These are phyloP conservation scores for Microstegium vimineum DNA, from an alignment of 176 grass and related monocot species.

Conservation along the genomic window DNA sequence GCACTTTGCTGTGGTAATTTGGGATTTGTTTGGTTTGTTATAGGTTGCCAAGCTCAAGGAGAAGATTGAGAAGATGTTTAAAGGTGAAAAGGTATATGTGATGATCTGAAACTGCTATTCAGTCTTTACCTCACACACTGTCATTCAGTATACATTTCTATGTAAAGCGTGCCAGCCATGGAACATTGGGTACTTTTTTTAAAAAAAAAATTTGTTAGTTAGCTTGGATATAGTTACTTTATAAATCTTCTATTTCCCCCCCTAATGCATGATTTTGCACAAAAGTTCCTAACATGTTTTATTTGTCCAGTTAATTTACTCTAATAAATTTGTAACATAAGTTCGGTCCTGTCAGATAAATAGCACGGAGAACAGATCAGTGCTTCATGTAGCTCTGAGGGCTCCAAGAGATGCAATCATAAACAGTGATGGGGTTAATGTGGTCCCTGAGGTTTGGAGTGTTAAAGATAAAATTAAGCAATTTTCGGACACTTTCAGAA, in stretches of 20 bases:
- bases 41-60: slow-evolving; percentile 75
- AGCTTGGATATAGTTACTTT: background rate
- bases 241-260: background rate
- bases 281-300: background rate
- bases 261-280: background rate
- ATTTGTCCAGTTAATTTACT: background rate
- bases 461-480: slow-evolving; percentile 96
- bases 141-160: background rate
- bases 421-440: slow-evolving; percentile 65
- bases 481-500: slow-evolving; percentile 84
- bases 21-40: slow-evolving; percentile 1
- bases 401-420: slow-evolving; percentile 72
- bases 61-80: slow-evolving; percentile 88
- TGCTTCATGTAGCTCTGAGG: slow-evolving; percentile 85
- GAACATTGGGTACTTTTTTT: background rate
- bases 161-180: background rate
- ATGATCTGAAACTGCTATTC: background rate
- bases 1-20: background rate
- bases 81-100: slow-evolving; percentile 52
- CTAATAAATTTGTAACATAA: background rate
- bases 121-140: background rate
- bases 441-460: slow-evolving; percentile 78
- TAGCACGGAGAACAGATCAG: slow-evolving; percentile 81
- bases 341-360: slow-evolving; percentile 68
- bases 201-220: background rate